phyloP scores from a whole-genome alignment of 495 filamentous ascomycete species.

The Penicillium nucicola region DNA sequence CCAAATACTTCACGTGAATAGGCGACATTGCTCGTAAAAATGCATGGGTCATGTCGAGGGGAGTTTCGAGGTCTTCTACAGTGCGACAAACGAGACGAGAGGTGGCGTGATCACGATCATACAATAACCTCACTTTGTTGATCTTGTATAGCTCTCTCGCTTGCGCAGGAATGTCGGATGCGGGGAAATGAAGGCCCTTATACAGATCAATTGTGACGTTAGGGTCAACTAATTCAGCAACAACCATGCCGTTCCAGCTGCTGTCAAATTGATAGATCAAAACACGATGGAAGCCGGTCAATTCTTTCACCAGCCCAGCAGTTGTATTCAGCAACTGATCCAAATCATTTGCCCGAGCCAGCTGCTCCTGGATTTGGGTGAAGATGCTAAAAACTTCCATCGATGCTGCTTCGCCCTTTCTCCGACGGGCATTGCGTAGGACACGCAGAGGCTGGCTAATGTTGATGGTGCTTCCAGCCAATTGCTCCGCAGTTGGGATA shows the following conservation, averaged over 20 bases:
- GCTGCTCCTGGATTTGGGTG: conserved; percentile 58
- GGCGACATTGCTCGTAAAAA: conserved; percentile 87
- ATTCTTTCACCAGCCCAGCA: conserved; percentile 55
- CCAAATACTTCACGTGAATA: conserved; percentile 83
- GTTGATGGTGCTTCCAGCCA: conserved; percentile 63
- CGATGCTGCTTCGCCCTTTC: conserved; percentile 78
- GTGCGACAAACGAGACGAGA: conserved; percentile 81
- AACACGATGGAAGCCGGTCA: conserved; percentile 90
- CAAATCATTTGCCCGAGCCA: conserved; percentile 28
- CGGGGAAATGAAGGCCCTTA: conserved; percentile 87
- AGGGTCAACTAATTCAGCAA: conserved; percentile 83
- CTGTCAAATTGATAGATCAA: conserved; percentile 94
- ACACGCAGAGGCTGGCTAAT: conserved; percentile 75
- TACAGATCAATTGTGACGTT: conserved; percentile 80
- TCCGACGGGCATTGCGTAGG: conserved; percentile 70
- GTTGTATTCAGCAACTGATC: conserved; percentile 56
- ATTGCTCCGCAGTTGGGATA: conserved; percentile 68
- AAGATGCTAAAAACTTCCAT: conserved; percentile 96
- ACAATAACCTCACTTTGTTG: conserved; percentile 44
- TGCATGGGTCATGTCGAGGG: conserved; percentile 80
- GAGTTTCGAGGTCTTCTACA: conserved; percentile 67
- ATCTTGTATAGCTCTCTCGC: conserved; percentile 76
- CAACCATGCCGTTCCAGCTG: conserved; percentile 77
- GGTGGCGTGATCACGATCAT: conserved; percentile 39
- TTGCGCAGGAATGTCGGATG: conserved; percentile 83